These are phyloP conservation scores for Trichoderma gracile DNA, from an alignment of 2,329 filamentous ascomycete genomes.

Conservation along the genomic window DNA sequence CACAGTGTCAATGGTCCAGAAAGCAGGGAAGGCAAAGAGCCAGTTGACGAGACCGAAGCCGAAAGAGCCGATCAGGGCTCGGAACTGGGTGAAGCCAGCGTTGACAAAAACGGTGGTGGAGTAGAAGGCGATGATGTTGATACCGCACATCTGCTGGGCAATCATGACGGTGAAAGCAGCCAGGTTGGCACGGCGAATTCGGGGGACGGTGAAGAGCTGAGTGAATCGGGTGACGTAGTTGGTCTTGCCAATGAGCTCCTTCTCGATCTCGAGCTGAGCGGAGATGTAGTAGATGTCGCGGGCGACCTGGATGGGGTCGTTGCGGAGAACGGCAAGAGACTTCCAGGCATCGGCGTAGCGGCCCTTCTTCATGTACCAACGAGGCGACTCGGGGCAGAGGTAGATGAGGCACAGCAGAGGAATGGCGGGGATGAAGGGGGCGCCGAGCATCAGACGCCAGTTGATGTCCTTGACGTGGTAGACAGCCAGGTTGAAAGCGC, in stretches of 20 bases:
- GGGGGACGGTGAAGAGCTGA: constrained; percentile 67
- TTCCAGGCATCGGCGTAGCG: constrained; percentile 61
- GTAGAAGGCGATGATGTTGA: constrained; percentile 76
- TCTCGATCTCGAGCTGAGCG: constrained; percentile 46
- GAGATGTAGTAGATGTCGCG: constrained; percentile 60
- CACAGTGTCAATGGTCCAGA: constrained; percentile 65
- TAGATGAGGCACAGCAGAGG: constrained; percentile 56
- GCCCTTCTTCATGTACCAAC: constrained; percentile 66
- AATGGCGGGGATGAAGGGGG: constrained; percentile 61
- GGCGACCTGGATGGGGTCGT: constrained; percentile 56
- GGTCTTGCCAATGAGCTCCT: constrained; percentile 41
- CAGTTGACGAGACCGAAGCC: constrained; percentile 61
- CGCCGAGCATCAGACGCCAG: constrained; percentile 54
- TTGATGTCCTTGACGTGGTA: constrained; percentile 34
- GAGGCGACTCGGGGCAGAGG: constrained; percentile 64
- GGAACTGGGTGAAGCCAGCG: constrained; percentile 56
- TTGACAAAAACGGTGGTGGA: constrained; percentile 62
- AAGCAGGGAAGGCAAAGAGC: constrained; percentile 64
- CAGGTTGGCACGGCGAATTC: constrained; percentile 68
- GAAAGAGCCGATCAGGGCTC: constrained; percentile 53
- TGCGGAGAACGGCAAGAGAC: constrained; percentile 53
- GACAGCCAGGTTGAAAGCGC: constrained; percentile 40
- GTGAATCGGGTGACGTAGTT: constrained; percentile 51
- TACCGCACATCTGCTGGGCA: constrained; percentile 67
- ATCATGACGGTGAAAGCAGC: constrained; percentile 82